Conservation (phyloP, 2,329 filamentous ascomycete genomes). For the Chrysoporthe puriensis region DNA sequence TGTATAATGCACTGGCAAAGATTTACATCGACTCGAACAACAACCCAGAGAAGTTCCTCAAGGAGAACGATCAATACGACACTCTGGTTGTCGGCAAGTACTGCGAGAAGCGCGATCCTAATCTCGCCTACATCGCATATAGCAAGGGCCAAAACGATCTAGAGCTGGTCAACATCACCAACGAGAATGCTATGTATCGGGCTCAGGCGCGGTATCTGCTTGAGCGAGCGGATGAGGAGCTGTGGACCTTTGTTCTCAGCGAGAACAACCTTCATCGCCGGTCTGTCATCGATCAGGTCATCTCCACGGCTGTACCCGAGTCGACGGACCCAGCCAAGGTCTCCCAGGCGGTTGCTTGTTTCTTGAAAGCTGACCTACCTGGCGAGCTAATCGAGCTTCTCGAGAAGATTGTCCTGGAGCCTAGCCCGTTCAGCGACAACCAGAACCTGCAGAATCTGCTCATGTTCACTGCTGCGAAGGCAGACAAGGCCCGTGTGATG, state of each 20-base stretch:
- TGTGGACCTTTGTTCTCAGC: constrained; percentile 94
- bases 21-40: constrained; percentile 99
- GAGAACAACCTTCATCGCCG: constrained; percentile 95
- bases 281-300: constrained; percentile 94
- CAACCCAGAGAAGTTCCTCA: constrained; percentile 95
- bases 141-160: constrained; percentile 96
- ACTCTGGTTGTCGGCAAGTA: constrained; percentile 93
- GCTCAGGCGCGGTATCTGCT: constrained; percentile 95
- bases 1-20: constrained; percentile 97
- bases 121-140: constrained; percentile 93
- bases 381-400: constrained; percentile 94
- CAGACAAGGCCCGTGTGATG: constrained; percentile 92
- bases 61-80: constrained; percentile 97
- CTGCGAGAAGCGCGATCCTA: constrained; percentile 97
- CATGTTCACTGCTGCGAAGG: constrained; percentile 94
- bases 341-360: constrained; percentile 88
- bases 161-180: constrained; percentile 96
- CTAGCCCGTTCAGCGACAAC: constrained; percentile 98
- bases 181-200: constrained; percentile 99
- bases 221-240: constrained; percentile 84
- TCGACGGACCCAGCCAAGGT: constrained; percentile 93
- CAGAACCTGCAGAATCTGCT: constrained; percentile 93
- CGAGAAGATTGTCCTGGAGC: constrained; percentile 99
- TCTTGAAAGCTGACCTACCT: constrained; percentile 88
- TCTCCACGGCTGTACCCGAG: constrained; percentile 91